Conservation (phyloP, 192 early-diverging fungal species). For the Coemansia sp. region DNA sequence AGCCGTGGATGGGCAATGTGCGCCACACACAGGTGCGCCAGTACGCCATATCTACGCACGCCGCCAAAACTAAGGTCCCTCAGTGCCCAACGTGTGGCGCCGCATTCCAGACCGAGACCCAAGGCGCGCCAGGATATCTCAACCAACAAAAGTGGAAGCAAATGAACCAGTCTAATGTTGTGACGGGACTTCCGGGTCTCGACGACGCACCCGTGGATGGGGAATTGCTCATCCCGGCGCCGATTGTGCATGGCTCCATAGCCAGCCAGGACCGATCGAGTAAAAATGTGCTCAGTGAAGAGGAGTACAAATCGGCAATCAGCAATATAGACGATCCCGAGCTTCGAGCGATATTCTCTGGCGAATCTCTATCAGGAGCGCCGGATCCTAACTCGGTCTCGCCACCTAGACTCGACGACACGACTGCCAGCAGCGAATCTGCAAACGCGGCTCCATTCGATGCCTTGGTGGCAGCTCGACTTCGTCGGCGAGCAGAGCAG, state of each 20-base stretch:
- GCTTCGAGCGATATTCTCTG: constrained; percentile 33
- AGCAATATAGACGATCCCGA: constrained; percentile 49
- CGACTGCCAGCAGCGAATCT: not conserved
- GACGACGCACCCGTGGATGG: not conserved
- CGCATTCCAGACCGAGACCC: constrained; percentile 59
- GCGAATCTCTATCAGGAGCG: constrained; percentile 27
- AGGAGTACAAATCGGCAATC: constrained; percentile 38
- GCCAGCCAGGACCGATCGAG: not conserved
- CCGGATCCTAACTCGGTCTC: constrained; percentile 19
- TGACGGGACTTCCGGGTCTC: constrained; percentile 13
- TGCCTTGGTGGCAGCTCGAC: constrained; percentile 16
- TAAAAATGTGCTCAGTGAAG: constrained; percentile 43
- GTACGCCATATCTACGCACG: constrained; percentile 19
- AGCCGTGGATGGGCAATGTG: not conserved
- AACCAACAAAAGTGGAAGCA: constrained; percentile 42
- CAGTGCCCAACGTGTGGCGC: constrained; percentile 74
- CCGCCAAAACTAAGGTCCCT: constrained; percentile 34
- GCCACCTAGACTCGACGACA: not conserved
- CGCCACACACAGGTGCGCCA: not conserved
- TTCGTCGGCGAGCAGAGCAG: constrained; percentile 44
- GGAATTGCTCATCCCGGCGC: constrained; percentile 6
- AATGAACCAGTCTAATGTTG: constrained; percentile 54
- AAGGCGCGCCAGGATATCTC: constrained; percentile 58
- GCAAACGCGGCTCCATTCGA: constrained; percentile 11
- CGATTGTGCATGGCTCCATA: not conserved